Evolutionary conservation across 1,139 yeast genomes (phyloP), one percentile per base, ranked within the genome.

Genomic region (Taphrina pruni): DNA sequence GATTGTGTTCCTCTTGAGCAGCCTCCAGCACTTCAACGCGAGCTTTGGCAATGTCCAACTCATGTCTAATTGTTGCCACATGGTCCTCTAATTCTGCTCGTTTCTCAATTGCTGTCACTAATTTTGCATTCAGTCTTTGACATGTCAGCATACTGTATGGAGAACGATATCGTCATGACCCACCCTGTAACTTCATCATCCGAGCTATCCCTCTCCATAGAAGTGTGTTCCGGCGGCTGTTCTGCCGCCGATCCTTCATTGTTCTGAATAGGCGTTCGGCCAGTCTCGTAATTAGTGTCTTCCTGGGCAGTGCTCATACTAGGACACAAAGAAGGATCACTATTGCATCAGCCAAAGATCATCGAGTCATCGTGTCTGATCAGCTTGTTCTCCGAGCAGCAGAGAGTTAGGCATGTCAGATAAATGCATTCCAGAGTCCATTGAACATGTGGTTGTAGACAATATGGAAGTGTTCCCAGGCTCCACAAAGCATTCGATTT

Each of bases 71-170:
- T 1, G 73, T 67, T 21, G 77, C 79, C 58, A 78, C 73, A 54
- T 76, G 77, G 61, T 79, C 81, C 66, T 79, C 81, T 39, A 79
- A 72, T 57, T 76, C 79, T 6, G 79, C 78, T 71, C 78, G 79
- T 21, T 75, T 73, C 60, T 79, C 79, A 57, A 79, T 77, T 8
- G 81, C 79, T 65, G 76, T 75, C 9, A 79, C 73, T 48, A 79
- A 73, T 72, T 77, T 77, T n/a, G 21, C 61, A 21, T 64, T 64
- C 35, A 64, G 67, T 21, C 67, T 64, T 32, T 12, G 36, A 32
- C 20, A 20, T 26, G 50, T 60, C 46, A 60, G 65, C 38, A 32
- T 57, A 17, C 26, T n/a, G 32, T 26, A 8, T 6, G 11, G 43
- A 21, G 11, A 35, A 36, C 17, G n/a, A n/a, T 7, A 14, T 20